Conservation (phyloP, 306 rosid species). For the Vigna unguiculata region DNA sequence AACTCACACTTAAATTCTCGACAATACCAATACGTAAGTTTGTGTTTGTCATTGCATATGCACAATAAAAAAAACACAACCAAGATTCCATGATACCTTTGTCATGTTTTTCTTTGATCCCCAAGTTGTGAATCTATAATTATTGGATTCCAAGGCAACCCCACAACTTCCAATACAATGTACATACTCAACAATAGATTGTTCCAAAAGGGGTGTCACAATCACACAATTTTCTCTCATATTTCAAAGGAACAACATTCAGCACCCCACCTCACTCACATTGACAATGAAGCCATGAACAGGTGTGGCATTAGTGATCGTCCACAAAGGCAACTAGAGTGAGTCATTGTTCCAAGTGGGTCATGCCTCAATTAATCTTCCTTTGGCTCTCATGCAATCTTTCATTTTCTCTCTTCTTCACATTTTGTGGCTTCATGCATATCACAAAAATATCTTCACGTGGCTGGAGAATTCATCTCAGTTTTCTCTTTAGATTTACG, state of each 20-base stretch:
- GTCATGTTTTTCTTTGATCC: neutral
- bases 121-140: constrained; percentile 19
- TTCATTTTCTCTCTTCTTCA: constrained; percentile 35
- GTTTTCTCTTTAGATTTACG: neutral
- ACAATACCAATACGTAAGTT: too few relatives aligned
- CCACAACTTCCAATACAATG: neutral
- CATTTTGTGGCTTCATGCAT: neutral
- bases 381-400: constrained; percentile 14
- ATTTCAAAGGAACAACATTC: neutral
- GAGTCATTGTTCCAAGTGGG: constrained; percentile 32
- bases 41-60: too few relatives aligned
- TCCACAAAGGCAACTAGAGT: constrained; percentile 12
- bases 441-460: constrained; percentile 35
- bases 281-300: constrained; percentile 36
- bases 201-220: neutral
- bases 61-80: neutral
- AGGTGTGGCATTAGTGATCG: constrained; percentile 25
- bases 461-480: neutral
- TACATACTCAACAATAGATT: neutral
- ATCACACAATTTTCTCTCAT: neutral
- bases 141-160: constrained; percentile 8
- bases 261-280: constrained; percentile 12
- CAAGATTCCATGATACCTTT: neutral
- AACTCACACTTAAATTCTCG: too few relatives aligned
- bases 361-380: constrained; percentile 37